Evolutionary conservation across 2,329 filamentous ascomycete species (phyloP).

Genomic region (Trichoderma harzianum): DNA sequence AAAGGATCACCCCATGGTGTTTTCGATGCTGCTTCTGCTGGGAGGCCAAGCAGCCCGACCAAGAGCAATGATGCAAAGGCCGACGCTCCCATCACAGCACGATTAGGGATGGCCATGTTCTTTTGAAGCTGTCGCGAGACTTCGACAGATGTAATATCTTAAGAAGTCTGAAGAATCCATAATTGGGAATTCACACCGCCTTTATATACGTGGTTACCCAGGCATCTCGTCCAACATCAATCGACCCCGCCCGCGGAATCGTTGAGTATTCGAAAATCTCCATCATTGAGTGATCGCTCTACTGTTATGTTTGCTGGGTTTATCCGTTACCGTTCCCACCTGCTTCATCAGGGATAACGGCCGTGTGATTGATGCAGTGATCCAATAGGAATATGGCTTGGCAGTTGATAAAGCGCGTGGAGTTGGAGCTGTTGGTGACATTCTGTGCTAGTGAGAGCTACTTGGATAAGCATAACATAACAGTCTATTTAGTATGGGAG

Average conservation of each 20-base stretch:
- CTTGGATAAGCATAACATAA: not conserved
- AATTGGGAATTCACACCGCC: no score
- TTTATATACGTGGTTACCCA: not conserved
- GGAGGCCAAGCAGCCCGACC: not conserved
- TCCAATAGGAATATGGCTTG: constrained; percentile 3
- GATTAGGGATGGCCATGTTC: not conserved
- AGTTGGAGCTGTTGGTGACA: not conserved
- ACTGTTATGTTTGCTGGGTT: not conserved
- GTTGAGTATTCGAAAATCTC: not conserved
- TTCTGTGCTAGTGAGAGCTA: not conserved
- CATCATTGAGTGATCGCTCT: not conserved
- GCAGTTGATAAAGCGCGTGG: not conserved
- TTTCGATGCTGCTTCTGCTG: not conserved
- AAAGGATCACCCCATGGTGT: constrained; percentile 38
- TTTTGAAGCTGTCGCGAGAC: not conserved
- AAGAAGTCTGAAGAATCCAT: no score
- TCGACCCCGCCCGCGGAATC: not conserved
- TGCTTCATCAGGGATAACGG: not conserved
- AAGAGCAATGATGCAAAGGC: not conserved
- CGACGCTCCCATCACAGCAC: not conserved
- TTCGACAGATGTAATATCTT: not conserved
- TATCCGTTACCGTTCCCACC: not conserved
- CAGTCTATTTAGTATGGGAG: not conserved
- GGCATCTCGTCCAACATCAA: not conserved
- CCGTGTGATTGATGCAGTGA: not conserved